Evolutionary conservation across 257 asterid genomes (phyloP).

Genomic region (Solanum clarkiae): DNA sequence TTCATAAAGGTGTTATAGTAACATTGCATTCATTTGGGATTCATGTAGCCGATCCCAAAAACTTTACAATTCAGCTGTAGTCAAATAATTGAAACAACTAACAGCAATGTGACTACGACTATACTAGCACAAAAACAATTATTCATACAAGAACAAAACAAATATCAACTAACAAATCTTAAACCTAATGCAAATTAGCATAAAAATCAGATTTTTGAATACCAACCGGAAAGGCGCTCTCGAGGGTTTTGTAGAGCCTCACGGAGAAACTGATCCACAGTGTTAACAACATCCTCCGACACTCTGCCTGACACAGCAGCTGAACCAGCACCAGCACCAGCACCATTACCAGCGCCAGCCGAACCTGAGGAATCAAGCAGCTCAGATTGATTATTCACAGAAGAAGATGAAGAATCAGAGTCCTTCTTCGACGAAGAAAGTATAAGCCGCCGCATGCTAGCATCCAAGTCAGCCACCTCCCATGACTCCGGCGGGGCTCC

Average conservation of each 20-base stretch:
- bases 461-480: conserved; percentile 97
- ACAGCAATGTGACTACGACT: background rate
- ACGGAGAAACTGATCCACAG: conserved; percentile 90
- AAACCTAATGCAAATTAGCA: background rate
- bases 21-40: background rate
- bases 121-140: background rate
- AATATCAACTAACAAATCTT: background rate
- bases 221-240: conserved; percentile 90
- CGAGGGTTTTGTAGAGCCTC: conserved; percentile 99
- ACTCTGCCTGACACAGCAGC: background rate
- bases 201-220: background rate
- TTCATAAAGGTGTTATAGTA: background rate
- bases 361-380: conserved; percentile 11
- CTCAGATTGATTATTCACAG: conserved; percentile 30
- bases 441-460: conserved; percentile 75
- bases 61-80: background rate
- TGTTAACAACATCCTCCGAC: conserved; percentile 50
- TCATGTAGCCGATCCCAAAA: background rate
- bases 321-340: background rate
- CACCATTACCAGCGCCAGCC: background rate
- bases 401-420: conserved; percentile 1
- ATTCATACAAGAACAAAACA: background rate
- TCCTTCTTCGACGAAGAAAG: conserved; percentile 43
- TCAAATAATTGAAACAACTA: background rate
- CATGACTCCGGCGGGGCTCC: conserved; percentile 82